A percentile compares a stretch with the other conserved stretches of the same genome.
Conservation (phyloP, 176 grass and related monocot species). For the Triticum aestivum region DNA sequence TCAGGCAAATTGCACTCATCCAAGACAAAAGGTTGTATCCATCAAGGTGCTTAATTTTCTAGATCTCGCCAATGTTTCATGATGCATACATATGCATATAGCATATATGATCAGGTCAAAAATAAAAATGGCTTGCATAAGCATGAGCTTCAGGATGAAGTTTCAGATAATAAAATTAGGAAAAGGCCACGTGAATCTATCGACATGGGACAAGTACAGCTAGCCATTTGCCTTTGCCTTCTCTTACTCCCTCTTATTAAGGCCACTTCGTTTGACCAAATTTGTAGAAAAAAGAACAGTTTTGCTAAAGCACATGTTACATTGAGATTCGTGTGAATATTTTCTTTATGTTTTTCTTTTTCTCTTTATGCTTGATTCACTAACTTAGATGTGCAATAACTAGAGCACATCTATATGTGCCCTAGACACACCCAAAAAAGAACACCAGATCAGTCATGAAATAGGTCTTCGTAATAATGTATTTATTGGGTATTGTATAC, state of each 20-base stretch:
- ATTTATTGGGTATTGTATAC: neutral
- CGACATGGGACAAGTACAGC: neutral
- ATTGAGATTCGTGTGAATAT: too few species aligned
- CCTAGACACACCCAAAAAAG: too few species aligned
- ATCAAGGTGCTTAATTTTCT: neutral
- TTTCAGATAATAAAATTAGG: neutral
- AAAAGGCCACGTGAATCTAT: neutral
- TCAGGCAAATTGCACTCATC: neutral
- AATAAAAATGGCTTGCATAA: neutral
- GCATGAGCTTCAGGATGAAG: neutral
- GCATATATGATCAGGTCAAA: neutral
- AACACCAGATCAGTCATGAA: neutral
- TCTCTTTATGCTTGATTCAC: too few species aligned
- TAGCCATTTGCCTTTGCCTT: neutral
- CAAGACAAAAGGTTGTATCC: neutral
- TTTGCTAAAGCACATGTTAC: too few species aligned
- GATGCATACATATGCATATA: neutral
- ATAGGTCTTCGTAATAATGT: neutral
- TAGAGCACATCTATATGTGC: too few species aligned
- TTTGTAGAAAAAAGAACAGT: neutral
- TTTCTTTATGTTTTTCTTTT: too few species aligned
- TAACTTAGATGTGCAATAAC: too few species aligned
- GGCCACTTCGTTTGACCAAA: neutral
- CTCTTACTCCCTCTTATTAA: neutral
- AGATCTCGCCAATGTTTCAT: neutral